Evolutionary conservation across 345 rosid genomes (phyloP), one percentile per base, ranked within the genome.

Genomic region (Salix brachista): DNA sequence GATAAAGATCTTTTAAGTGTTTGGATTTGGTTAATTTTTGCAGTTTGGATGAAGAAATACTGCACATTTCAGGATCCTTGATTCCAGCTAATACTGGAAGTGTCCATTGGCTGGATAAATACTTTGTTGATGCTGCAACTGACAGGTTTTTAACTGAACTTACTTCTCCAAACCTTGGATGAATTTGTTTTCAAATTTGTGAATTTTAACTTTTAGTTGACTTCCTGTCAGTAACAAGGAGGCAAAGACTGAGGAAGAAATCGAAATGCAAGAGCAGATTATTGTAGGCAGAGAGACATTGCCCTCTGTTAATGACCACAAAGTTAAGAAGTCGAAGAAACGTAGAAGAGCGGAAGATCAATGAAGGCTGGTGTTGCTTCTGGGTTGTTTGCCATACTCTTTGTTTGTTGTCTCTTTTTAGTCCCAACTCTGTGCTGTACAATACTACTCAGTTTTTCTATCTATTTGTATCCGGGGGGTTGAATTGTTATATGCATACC

Each of bases 21-120:
- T 77, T 81, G 71, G 68, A 52, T 25, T 58, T 65, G 64, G 39
- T 77, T 70, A n/a, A 58, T 65, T 50, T 72, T 75, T 86, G 88
- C 90, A 92, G 94, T 84, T 83, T 90, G 70, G 92, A 92, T 80
- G 90, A 89, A 80, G 97, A 94, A 83, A 87, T 86, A 39, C 78
- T 90, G 80, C 93, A 88, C 82, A 89, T 91, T 76, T 82, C 81
- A 58, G 94, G 98, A 54, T 90, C 98, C 11, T 76, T 92, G 69
- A 77, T 82, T 65, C 84, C 87, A 25, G 84, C 75, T 54, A 80
- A 83, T 76, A 91, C 96, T 39, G 93, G 97, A 83, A 88, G 87
- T 65, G 76, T 86, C 16, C 76, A 77, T 74, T 92, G 90, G 93
- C 80, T 91, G 36, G 90, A 89, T 48, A 90, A 86, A 75, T 70